These are phyloP conservation scores for Yamadazyma triangularis DNA, from an alignment of 1,139 yeast genomes.

Conservation along the genomic window DNA sequence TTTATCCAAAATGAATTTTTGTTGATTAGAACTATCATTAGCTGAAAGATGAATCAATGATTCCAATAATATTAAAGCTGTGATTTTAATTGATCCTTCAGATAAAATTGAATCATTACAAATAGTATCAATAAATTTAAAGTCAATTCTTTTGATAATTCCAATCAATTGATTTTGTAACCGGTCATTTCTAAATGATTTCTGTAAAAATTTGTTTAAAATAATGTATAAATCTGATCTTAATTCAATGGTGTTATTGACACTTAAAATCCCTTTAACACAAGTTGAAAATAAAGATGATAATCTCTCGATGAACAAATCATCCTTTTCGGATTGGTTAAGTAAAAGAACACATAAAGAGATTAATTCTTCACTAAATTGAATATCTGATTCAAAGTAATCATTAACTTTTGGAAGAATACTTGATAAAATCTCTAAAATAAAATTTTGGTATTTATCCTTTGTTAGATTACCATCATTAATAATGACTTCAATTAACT, in stretches of 20 bases:
- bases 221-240: slow-evolving; percentile 79
- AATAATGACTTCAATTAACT: slow-evolving; percentile 67
- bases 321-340: slow-evolving; percentile 52
- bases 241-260: slow-evolving; percentile 61
- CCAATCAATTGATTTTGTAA: slow-evolving; percentile 45
- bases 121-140: slow-evolving; percentile 56
- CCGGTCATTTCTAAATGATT: slow-evolving; percentile 35
- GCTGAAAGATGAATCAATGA: slow-evolving; percentile 56
- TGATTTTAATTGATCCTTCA: slow-evolving; percentile 71
- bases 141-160: slow-evolving; percentile 56
- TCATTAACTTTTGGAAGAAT: slow-evolving; percentile 74
- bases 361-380: slow-evolving; percentile 72
- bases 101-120: slow-evolving; percentile 79
- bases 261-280: slow-evolving; percentile 64
- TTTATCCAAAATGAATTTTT: slow-evolving; percentile 54
- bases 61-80: slow-evolving; percentile 71
- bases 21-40: slow-evolving; percentile 25
- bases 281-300: slow-evolving; percentile 71
- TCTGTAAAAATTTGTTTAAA: slow-evolving; percentile 61
- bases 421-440: slow-evolving; percentile 71
- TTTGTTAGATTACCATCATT: slow-evolving; percentile 44
- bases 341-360: slow-evolving; percentile 70
- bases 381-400: slow-evolving; percentile 61
- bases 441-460: slow-evolving; percentile 48
- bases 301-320: slow-evolving; percentile 42